phyloP scores from a whole-genome alignment of 1,284 basidiomycete genomes.

The Mycocalia duriaeana region DNA sequence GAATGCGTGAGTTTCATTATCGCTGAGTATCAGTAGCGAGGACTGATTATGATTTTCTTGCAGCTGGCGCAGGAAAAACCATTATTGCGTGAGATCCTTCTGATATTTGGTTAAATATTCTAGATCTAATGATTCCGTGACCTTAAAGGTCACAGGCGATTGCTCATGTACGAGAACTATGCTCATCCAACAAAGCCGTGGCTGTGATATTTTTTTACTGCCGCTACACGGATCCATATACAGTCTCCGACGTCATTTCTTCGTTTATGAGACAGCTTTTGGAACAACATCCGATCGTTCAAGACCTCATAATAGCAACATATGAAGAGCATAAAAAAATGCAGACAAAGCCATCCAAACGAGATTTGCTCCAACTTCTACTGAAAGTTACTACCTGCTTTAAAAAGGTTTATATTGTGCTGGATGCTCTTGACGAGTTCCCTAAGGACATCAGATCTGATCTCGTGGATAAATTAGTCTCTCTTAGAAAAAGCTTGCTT shows the following conservation, averaged over 20 bases:
- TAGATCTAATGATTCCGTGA: background rate
- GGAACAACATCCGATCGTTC: background rate
- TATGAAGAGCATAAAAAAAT: background rate
- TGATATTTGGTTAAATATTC: background rate
- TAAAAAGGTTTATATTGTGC: background rate
- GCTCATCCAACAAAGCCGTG: background rate
- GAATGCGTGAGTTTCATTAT: background rate
- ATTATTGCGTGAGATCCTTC: background rate
- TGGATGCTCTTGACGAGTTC: background rate
- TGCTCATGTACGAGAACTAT: background rate
- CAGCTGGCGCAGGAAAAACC: background rate
- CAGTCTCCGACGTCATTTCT: constrained; percentile 1
- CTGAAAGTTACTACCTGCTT: background rate
- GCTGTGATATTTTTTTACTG: constrained; percentile 7
- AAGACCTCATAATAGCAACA: too few relatives aligned
- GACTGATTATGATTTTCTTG: background rate
- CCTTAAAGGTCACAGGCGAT: constrained; percentile 7
- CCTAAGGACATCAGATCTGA: background rate
- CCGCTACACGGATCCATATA: constrained; percentile 5
- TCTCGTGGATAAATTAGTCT: background rate
- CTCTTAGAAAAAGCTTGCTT: background rate
- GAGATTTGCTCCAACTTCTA: background rate
- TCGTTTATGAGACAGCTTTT: constrained; percentile 5
- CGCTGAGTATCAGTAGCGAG: background rate
- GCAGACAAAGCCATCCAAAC: background rate